Evolutionary conservation across 2,329 filamentous ascomycete genomes (phyloP), one percentile per base, ranked within the genome.

Genomic region (Leptographium radiaticola): DNA sequence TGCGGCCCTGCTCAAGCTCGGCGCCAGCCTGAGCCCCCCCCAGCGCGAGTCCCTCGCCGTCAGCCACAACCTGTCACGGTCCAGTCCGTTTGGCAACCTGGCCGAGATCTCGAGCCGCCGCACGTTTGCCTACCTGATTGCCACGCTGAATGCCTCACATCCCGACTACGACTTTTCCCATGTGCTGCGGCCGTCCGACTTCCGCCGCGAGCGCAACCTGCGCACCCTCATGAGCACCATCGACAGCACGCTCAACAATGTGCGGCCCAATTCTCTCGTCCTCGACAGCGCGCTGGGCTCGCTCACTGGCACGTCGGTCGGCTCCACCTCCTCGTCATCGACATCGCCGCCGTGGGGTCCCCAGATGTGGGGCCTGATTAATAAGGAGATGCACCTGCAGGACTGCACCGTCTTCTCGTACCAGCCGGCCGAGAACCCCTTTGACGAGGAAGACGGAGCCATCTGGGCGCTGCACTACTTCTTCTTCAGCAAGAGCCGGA

Each of bases 381-480:
- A 98, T 65, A 89, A 93, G 66, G 89, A 97, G 68, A 97, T 98
- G 90, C 82, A 81, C 50, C 76, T 97, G 45, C 84, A 87, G 60
- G 85, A 94, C 61, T 98, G 93, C 70, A 85, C 84, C 54, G 82
- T 91, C 58, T 97, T 95, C 68, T 86, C 85, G 54, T 98, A 95
- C 70, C 81, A 86, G 51, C 93, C 93, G 0, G 84, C 89, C 43
- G 87, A 90, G 57, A 90, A 95, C 64, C 89, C 89, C 0, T 95
- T 94, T 62, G 86, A 90, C 62, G 89, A 89, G 58, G 90, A 95
- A 57, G 89, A 96, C 64, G 87, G 88, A 57, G 86, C 90, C 11
- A 90, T 98, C 58, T 98, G 91, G 91, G 89, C 87, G 50, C 77
- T 90, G 58, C 90, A 97, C 67, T 96, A 95, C 69, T 95, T 98